A percentile compares a stretch with the other conserved stretches of the same genome.
Evolutionary conservation across 345 rosid genomes (phyloP).

Genomic region (Abelmoschus esculentus): DNA sequence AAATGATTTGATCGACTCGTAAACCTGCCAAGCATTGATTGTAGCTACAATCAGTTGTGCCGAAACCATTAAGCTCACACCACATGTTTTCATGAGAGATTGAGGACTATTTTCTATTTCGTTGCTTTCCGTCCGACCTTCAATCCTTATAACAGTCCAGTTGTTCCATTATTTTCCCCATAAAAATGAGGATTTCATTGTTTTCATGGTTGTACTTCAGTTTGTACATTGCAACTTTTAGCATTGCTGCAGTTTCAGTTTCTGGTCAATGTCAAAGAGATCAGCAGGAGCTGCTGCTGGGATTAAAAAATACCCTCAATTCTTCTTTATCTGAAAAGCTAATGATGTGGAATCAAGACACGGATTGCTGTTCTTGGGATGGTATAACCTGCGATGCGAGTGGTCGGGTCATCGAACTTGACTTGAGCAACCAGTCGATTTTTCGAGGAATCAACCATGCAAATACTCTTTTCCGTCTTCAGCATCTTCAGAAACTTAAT

Average conservation of each 20-base stretch:
- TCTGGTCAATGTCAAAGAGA: constrained; percentile 27
- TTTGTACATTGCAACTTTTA: not conserved
- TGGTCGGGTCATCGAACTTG: constrained; percentile 29
- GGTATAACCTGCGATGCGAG: constrained; percentile 37
- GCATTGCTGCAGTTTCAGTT: constrained; percentile 1
- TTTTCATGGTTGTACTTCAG: constrained; percentile 14
- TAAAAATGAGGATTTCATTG: constrained; percentile 16
- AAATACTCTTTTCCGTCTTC: constrained; percentile 29
- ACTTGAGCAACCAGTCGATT: constrained; percentile 32
- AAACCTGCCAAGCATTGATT: no score
- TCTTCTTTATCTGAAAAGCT: constrained; percentile 4
- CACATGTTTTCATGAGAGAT: no score
- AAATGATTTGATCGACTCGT: no score
- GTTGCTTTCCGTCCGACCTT: not conserved
- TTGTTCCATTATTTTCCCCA: not conserved
- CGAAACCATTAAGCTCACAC: no score
- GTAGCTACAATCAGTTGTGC: no score
- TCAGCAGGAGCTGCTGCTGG: constrained; percentile 30
- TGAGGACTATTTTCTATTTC: not conserved
- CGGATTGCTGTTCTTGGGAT: constrained; percentile 32
- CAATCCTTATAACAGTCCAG: no score
- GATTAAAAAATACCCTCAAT: constrained; percentile 22
- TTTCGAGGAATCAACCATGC: constrained; percentile 25
- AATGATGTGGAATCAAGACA: constrained; percentile 22
- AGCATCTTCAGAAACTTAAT: constrained; percentile 31